Evolutionary conservation across 768 basidiomycete species (phyloP), one percentile per base, ranked within the genome.

Genomic region (Tulasnella sp.): DNA sequence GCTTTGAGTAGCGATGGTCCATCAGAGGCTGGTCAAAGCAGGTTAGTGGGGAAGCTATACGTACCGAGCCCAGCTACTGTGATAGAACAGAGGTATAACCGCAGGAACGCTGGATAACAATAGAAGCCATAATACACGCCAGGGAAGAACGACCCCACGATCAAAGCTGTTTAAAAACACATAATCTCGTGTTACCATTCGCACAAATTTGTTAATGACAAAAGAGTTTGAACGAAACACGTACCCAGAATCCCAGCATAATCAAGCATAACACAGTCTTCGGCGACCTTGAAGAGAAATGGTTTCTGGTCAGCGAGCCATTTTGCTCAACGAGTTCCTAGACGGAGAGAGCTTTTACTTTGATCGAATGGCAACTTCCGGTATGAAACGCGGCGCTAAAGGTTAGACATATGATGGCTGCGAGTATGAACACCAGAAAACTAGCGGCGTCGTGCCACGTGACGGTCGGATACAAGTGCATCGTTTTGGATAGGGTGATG

Each of bases 41-140:
- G 80, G 39, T 78, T 75, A n/a, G 42, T 55, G 77, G n/a, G 37
- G 81, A 55, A 35, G 72, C 77, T 61, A 80, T 70, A 82, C 91
- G 84, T 77, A 92, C 93, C 89, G 77, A 86, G 79, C 44, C 92
- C 91, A 69, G 88, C 86, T 15, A 88, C 61, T n/a, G 86, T 85
- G 73, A 92, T 89, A 15, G 84, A 80, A 29, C 85, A 79, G 35
- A 91, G 84, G 82, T 93, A 92, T 40, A 90, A 83, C n/a, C 83
- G 76, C 82, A 89, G 89, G 73, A 86, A 85, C 51, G 84, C 81
- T 11, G 87, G 86, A 40, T 91, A 86, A 82, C 92, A 93, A 84
- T 88, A 92, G 84, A 93, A 93, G 2, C 89, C 91, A 82, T 94
- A 95, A 82, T 91, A 92, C 51, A 96, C 85, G 80, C 87, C 89